A percentile compares a stretch with the other conserved stretches of the same genome.
Evolutionary conservation across 495 filamentous ascomycete genomes (phyloP).

Genomic region (Stereocaulon alpinum): DNA sequence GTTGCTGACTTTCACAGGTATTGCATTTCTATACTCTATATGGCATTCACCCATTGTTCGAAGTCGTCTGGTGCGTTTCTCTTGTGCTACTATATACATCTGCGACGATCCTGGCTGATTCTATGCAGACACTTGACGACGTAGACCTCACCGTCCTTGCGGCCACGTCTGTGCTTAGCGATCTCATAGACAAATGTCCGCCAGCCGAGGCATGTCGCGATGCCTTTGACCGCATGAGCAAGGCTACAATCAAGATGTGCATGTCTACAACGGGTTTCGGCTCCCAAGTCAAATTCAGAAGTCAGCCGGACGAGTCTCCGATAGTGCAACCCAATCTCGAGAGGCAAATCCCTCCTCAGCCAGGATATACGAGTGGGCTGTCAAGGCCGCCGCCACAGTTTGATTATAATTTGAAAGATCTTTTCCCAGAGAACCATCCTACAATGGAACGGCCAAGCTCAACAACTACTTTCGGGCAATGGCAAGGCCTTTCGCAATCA

Average conservation of each 20-base stretch:
- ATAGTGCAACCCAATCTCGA: slow-evolving; percentile 13
- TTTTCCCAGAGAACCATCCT: slow-evolving; percentile 29
- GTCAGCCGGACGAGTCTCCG: slow-evolving; percentile 17
- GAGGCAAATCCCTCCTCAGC: slow-evolving; percentile 9
- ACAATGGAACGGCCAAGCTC: slow-evolving; percentile 9
- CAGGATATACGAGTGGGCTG: slow-evolving; percentile 9
- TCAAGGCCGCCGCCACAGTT: slow-evolving; percentile 39
- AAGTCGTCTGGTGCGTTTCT: slow-evolving; percentile 59
- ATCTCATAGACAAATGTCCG: slow-evolving; percentile 68
- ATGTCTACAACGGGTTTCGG: slow-evolving; percentile 74
- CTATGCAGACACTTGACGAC: slow-evolving; percentile 69
- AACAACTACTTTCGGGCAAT: slow-evolving; percentile 1
- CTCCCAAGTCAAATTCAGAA: slow-evolving; percentile 32
- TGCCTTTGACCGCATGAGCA: slow-evolving; percentile 91
- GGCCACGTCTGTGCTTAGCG: slow-evolving; percentile 77
- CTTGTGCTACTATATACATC: neutral
- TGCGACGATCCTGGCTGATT: neutral
- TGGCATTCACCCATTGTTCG: slow-evolving; percentile 90
- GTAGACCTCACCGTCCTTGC: slow-evolving; percentile 92
- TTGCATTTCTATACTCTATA: slow-evolving; percentile 92
- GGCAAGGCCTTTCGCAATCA: slow-evolving; percentile 10
- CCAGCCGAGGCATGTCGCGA: slow-evolving; percentile 80
- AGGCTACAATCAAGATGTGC: slow-evolving; percentile 87
- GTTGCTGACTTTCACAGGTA: slow-evolving; percentile 39
- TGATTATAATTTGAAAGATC: slow-evolving; percentile 55